Base-by-base conservation (phyloP, 768 basidiomycete species). In the Mycena amicta region DNA sequence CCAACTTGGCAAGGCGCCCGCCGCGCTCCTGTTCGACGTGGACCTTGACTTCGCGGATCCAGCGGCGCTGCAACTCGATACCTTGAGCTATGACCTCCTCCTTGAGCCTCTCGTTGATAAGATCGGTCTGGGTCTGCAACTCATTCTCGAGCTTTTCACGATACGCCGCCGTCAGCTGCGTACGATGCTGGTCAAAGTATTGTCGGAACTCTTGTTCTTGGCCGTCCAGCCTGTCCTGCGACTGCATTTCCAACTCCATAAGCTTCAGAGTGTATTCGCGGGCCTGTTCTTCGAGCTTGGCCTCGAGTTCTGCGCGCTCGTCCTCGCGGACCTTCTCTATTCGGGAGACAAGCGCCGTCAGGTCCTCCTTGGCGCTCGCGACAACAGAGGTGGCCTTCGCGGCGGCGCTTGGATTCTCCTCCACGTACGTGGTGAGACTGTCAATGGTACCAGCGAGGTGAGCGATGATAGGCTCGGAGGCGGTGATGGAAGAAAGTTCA, bases 31-130 rank as follows among this genome's bases (percentile, higher is more conserved):
- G 85, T 74, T 99, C 96, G 56, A 99, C 95, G 62, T 88, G 90
- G 50, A 95, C 83, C 77, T 98, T 97, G 80, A 98, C 88, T 57
- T 98, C 94, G 29, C 93, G 87, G 40, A 99, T 91, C 95, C 96
- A 98, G 53, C 93, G 84, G 50, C 95, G 88, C 71, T 98, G 97
- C 23, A 98, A 86, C 74, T 98, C 97, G 67, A 99, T 94, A 18
- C 95, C 97, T 72, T 98, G 95, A 3, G 95, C 90, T 51, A 98
- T 83, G 53, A 98, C 93, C 71, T 96, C 95, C 71, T 96, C 93
- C 71, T 89, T 92, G 57, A 99, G 80, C 40, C 95, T 87, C 76
- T 98, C 87, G 71, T 98, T 95, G 71, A 98, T 95, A 60, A 97
- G 81, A 68, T 94, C 90, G 31, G 92, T 92, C 71, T 98, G 96